Percentiles rank a stretch among this genome's conserved stretches.
Evolutionary conservation across 1,284 basidiomycete species (phyloP).

Genomic region (Leccinum pseudoinsigne): DNA sequence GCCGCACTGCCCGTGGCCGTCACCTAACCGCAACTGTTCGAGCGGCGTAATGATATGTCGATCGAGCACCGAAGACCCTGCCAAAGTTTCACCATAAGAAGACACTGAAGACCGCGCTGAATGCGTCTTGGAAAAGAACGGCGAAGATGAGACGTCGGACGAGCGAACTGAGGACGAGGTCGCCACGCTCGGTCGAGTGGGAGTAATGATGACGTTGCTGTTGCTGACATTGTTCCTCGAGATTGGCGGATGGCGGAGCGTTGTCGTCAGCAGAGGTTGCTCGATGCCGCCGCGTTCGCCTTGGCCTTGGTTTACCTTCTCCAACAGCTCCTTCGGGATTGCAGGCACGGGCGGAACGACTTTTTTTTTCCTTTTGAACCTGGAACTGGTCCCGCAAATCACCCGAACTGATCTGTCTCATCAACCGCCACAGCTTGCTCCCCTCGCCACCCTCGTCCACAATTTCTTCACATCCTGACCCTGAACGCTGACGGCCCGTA

Average conservation of each 20-base stretch:
- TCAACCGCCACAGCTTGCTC: constrained; percentile 60
- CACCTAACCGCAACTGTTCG: constrained; percentile 43
- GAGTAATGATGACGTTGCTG: constrained; percentile 10
- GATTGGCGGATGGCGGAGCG: not conserved
- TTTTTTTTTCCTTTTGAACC: constrained; percentile 11
- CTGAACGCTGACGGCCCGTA: not conserved
- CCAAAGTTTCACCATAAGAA: constrained; percentile 48
- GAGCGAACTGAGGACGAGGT: constrained; percentile 56
- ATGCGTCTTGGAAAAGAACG: constrained; percentile 48
- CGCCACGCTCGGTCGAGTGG: constrained; percentile 39
- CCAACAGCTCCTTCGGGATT: too few relatives aligned
- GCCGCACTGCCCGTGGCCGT: constrained; percentile 6
- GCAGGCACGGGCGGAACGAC: constrained; percentile 46
- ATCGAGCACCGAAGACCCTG: constrained; percentile 32
- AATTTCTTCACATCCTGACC: constrained; percentile 4
- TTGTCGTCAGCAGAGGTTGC: constrained; percentile 12
- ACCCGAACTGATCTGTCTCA: constrained; percentile 68
- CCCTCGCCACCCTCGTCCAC: constrained; percentile 24
- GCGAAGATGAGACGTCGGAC: constrained; percentile 52
- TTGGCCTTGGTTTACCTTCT: constrained; percentile 1
- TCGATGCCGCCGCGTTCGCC: constrained; percentile 17
- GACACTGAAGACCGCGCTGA: constrained; percentile 57
- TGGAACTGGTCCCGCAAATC: constrained; percentile 59
- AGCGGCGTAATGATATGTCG: constrained; percentile 54
- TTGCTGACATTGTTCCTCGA: not conserved